Evolutionary conservation across 1,284 basidiomycete species (phyloP), one percentile per base, ranked within the genome.

Genomic region (Kwoniella shivajii): DNA sequence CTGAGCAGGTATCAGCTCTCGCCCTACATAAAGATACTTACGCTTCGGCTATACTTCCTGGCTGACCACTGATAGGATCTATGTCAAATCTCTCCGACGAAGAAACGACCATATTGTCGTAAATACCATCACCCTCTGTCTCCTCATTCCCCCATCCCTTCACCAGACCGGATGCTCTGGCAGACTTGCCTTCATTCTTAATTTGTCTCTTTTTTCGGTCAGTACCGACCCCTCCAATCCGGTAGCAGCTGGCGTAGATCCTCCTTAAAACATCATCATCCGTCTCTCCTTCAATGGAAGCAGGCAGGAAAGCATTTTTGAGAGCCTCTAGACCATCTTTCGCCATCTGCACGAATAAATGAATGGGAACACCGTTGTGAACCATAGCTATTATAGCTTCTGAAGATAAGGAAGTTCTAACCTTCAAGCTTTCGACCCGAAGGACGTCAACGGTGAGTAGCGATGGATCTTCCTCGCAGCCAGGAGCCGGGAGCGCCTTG

Each of bases 311-410:
- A 1, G 53, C 52, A 2, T 55, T 24, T 7, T 51, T 27, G 1
- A 75, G 29, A 16, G 61, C 57, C 2, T 69, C 62, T 22, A 73
- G 45, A 24, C 63, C 46, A 11, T 56, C 38, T 27, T 61, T 49
- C 1, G 54, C 56, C 57, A 67, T 57, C 6, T 56, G 24, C 4
- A 71, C 24, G n/a, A 75, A 60, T 2, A 57, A 44, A 0, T 55
- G 43, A 6, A 53, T 20, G 0, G 66, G 68, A 0, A 75, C 67
- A 0, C 73, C 70, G 22, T 62, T 57, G 46, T 73, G 64, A 3
- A 45, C 55, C 60, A 75, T 56, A 22, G 61, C 49, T 30, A 70
- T 62, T 33, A 69, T 67, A 0, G 72, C 57, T 54, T 75, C 73
- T 3, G 65, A 56, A 0, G 69, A 63, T 1, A 75, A 50, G 14